phyloP scores from a whole-genome alignment of 2,329 filamentous ascomycete species.

The Aspergillus japonicus region DNA sequence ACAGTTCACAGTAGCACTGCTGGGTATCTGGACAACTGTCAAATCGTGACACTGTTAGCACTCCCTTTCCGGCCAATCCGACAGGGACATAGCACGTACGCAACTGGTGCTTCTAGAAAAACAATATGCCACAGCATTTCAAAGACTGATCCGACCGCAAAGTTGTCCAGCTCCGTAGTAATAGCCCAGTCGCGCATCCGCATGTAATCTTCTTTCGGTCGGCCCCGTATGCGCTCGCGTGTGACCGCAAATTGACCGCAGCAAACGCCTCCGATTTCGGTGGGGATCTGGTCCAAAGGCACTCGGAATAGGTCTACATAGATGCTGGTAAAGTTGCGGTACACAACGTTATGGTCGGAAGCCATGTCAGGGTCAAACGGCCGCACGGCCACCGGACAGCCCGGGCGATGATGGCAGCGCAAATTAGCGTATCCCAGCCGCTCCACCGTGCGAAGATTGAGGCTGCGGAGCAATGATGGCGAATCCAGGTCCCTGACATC shows the following conservation, averaged over 20 bases:
- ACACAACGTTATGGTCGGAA: conserved; percentile 20
- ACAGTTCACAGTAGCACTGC: conserved; percentile 16
- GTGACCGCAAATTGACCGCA: conserved; percentile 28
- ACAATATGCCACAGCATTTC: conserved; percentile 28
- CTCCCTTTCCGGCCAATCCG: background rate
- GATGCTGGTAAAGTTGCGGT: conserved; percentile 20
- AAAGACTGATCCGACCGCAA: conserved; percentile 22
- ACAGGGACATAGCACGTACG: conserved; percentile 15
- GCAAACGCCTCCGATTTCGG: conserved; percentile 17
- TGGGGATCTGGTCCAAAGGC: conserved; percentile 5
- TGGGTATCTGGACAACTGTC: conserved; percentile 10
- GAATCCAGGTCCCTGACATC: conserved; percentile 25
- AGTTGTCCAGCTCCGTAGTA: conserved; percentile 13
- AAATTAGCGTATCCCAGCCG: conserved; percentile 37
- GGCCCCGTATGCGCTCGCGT: conserved; percentile 18
- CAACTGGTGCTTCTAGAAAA: conserved; percentile 17
- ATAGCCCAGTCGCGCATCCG: conserved; percentile 22
- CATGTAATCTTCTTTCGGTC: conserved; percentile 21
- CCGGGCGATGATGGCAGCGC: conserved; percentile 32
- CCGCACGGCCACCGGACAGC: conserved; percentile 36
- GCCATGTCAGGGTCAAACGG: conserved; percentile 26
- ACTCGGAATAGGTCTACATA: conserved; percentile 17
- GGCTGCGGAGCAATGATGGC: conserved; percentile 17
- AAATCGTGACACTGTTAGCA: background rate
- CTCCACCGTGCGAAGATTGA: conserved; percentile 32